Base-by-base conservation (phyloP, 1,139 yeast genomes). In the Kurtzmaniella natalensis region DNA sequence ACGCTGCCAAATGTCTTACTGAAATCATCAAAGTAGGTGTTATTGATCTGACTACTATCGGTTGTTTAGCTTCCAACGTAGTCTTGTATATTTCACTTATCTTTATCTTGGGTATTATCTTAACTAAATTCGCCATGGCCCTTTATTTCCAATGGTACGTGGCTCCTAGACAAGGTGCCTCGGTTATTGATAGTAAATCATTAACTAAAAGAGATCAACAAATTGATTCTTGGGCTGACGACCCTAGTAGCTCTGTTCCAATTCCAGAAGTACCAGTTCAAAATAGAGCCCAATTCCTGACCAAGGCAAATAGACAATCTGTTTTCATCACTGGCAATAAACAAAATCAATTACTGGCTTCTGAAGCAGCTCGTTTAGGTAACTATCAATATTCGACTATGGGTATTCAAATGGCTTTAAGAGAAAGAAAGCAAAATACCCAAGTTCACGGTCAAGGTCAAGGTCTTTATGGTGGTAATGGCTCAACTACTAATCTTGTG, bases 41-140 rank as follows among this genome's bases (percentile, higher is more conserved):
- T 31, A 77, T 92, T 37, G 97, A 92, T 54, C 78, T 94, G 1
- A 88, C 86, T 36, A 79, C 95, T 9, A 78, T 92, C 50, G 98
- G 98, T n/a, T 92, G 98, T 61, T 80, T 92, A 57, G 95, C 96
- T 0, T 86, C 96, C 1, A 69, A 76, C 41, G 79, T 88, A 31
- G 96, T 89, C 2, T 71, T 92, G 42, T 77, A 79, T 46, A 74
- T 82, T 11, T 84, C 96, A 0, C 70, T 92, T 51, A 81, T 84
- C 9, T 86, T 92, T 56, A 89, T 92, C 50, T 70, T 92, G 39
- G 74, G 94, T 1, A 77, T 89, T 38, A 95, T 88, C 19, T 56
- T 78, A 27, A 67, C 70, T 30, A 89, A 88, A 61, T 92, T 92
- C 50, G 38, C 82, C 13, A 69, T 89, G 61, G 97, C 97, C 0